Conservation (phyloP, 2,329 filamentous ascomycete species). For the Neopestalotiopsis clavispora region DNA sequence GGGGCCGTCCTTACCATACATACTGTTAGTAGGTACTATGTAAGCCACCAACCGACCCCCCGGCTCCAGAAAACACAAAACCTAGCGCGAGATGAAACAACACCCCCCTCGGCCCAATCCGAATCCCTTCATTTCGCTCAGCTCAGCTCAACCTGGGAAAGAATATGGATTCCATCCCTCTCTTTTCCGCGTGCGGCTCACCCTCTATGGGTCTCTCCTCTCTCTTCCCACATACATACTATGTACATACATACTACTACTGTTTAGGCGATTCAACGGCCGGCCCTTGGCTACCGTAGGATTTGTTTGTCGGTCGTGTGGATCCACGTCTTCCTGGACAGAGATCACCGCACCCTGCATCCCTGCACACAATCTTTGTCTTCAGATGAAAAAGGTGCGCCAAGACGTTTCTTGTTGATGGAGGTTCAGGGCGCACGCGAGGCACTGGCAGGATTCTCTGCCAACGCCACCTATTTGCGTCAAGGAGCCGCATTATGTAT, state of each 20-base stretch:
- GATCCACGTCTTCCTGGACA: constrained; percentile 10
- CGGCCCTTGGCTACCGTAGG: background rate
- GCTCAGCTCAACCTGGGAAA: background rate
- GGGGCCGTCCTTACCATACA: background rate
- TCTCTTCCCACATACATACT: background rate
- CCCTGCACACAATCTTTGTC: background rate
- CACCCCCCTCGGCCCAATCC: constrained; percentile 10
- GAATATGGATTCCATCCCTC: too few relatives aligned
- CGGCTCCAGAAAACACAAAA: constrained; percentile 10
- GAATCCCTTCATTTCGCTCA: constrained; percentile 13
- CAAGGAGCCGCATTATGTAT: background rate
- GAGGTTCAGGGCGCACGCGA: too few relatives aligned
- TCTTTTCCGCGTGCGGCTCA: too few relatives aligned
- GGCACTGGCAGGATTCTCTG: background rate
- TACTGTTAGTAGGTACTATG: too few relatives aligned
- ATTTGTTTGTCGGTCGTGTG: background rate
- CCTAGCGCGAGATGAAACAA: constrained; percentile 15
- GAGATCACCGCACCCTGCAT: constrained; percentile 2
- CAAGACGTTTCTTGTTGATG: constrained; percentile 17
- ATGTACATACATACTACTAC: background rate
- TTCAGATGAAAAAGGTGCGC: constrained; percentile 18
- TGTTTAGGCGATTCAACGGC: background rate
- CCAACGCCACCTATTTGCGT: background rate
- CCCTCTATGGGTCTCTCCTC: too few relatives aligned
- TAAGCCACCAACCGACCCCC: background rate